A percentile compares a stretch with the other conserved stretches of the same genome.
Evolutionary conservation across 139 green algal genomes (phyloP).

Genomic region (Volvox africanus): DNA sequence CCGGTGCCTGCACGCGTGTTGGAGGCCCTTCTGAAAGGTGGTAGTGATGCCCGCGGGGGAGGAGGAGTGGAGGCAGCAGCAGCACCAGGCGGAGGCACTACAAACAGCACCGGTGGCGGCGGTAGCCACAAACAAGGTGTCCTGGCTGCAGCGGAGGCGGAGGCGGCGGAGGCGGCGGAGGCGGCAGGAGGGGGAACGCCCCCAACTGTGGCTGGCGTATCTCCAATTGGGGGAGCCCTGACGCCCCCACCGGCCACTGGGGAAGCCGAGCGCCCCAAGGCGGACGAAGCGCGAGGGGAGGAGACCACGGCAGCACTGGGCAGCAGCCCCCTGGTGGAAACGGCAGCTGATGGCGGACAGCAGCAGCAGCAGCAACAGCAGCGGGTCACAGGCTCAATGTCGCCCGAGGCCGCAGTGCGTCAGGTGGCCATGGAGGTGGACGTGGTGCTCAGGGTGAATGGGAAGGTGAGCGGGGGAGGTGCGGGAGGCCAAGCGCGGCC

Average conservation of each 20-base stretch:
- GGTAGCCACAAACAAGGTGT: no score
- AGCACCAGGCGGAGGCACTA: background rate
- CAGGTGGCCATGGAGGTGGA: constrained; percentile 2
- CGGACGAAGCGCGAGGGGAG: no score
- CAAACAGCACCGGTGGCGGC: no score
- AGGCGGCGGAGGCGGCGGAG: background rate
- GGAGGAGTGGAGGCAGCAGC: background rate
- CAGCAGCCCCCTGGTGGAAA: background rate
- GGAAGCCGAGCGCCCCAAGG: no score
- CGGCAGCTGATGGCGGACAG: background rate
- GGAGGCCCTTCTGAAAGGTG: background rate
- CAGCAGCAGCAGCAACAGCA: background rate
- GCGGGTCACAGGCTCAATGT: background rate
- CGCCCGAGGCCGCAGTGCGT: background rate
- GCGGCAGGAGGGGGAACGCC: background rate
- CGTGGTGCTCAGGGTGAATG: constrained; percentile 31
- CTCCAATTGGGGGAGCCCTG: no score
- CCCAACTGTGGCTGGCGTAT: background rate
- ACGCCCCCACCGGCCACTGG: no score
- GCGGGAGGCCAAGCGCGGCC: no score
- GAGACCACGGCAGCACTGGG: no score
- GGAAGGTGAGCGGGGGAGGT: constrained; percentile 30
- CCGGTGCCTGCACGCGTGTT: background rate
- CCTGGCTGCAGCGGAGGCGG: background rate
- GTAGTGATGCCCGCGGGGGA: background rate